Conservation (phyloP, 2,329 filamentous ascomycete genomes). For the Ophiostoma montium region DNA sequence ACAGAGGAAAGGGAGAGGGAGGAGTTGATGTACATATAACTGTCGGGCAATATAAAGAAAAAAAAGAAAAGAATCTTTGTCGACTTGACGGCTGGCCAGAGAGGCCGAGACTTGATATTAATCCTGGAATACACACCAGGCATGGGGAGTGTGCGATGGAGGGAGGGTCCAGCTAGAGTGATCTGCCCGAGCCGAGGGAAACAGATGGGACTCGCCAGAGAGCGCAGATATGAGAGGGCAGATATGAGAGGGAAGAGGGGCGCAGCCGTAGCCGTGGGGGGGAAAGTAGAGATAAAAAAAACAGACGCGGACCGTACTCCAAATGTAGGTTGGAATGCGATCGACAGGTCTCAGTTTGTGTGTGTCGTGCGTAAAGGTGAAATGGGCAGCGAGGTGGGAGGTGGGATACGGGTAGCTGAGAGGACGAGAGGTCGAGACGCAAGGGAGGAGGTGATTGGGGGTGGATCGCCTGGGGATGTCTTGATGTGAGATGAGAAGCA, state of each 20-base stretch:
- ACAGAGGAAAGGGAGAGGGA: too few relatives aligned
- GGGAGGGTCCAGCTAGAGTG: neutral
- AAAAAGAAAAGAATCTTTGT: too few relatives aligned
- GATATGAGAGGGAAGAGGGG: neutral
- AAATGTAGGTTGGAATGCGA: neutral
- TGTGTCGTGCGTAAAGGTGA: neutral
- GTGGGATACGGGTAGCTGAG: neutral
- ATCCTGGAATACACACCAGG: too few relatives aligned
- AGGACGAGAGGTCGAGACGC: neutral
- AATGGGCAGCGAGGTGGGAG: neutral
- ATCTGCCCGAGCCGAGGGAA: neutral
- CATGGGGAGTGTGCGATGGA: neutral
- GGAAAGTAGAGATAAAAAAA: too few relatives aligned
- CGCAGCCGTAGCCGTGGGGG: too few relatives aligned
- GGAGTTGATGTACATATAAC: too few relatives aligned
- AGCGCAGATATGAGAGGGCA: neutral
- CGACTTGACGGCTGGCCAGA: too few relatives aligned
- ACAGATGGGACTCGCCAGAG: neutral
- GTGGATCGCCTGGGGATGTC: neutral
- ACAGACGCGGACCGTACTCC: neutral
- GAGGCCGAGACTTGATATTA: too few relatives aligned
- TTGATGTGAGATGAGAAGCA: neutral
- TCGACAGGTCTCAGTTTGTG: neutral
- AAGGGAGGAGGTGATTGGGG: neutral
- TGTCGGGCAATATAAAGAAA: too few relatives aligned